phyloP scores from a whole-genome alignment of 345 rosid genomes.

The Cochlearia excelsa region DNA sequence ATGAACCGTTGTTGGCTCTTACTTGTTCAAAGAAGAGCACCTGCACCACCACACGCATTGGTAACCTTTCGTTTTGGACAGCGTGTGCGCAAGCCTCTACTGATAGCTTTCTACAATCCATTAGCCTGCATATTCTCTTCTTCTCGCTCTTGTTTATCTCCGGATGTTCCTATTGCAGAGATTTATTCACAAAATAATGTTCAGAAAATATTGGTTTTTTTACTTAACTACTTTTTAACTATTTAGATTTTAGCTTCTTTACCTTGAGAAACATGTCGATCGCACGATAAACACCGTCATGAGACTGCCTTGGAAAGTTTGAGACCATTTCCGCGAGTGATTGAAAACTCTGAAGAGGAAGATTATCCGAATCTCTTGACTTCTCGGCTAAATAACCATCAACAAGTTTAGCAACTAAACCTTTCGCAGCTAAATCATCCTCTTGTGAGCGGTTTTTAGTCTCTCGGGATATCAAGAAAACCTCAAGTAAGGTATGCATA shows the following conservation, averaged over 20 bases:
- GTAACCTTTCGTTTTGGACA: conserved; percentile 81
- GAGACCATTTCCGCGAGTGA: conserved; percentile 49
- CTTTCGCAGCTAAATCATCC: conserved; percentile 39
- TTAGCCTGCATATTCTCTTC: conserved; percentile 69
- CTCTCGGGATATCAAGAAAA: conserved; percentile 38
- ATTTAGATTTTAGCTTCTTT: neutral
- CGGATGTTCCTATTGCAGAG: conserved; percentile 50
- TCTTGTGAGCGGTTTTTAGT: conserved; percentile 18
- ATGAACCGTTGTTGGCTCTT: conserved; percentile 45
- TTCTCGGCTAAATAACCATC: conserved; percentile 72
- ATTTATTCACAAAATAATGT: neutral
- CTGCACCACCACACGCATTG: conserved; percentile 80
- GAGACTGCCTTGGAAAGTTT: conserved; percentile 50
- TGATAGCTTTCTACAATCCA: conserved; percentile 83
- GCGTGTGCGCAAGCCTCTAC: conserved; percentile 77
- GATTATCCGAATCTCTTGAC: conserved; percentile 49
- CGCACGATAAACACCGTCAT: conserved; percentile 67
- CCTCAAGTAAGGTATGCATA: conserved; percentile 53
- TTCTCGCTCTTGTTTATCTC: conserved; percentile 63
- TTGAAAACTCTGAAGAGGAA: conserved; percentile 44
- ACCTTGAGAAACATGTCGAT: conserved; percentile 80
- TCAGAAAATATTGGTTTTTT: neutral
- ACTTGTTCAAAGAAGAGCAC: conserved; percentile 91
- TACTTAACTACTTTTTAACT: too few species aligned
- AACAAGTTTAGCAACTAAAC: conserved; percentile 50